Percentiles rank a stretch among this genome's conserved stretches.
Evolutionary conservation across 352 stramenopile genomes (phyloP).

Genomic region (Globisporangium carolinianum): DNA sequence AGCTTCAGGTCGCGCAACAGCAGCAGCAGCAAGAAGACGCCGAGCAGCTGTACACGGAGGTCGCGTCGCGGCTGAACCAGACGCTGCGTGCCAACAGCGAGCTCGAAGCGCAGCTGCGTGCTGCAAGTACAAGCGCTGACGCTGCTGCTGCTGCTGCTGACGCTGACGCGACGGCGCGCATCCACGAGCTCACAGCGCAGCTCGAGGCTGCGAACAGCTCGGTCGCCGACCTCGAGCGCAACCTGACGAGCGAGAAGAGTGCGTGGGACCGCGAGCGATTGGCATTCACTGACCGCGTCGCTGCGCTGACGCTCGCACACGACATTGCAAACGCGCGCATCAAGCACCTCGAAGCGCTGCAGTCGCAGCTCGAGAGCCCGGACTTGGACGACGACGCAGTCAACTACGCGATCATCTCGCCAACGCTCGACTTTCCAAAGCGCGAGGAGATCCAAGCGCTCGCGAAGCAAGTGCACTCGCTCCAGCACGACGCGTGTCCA

Average conservation of each 20-base stretch:
- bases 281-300: slow-evolving; percentile 12
- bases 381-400: slow-evolving; percentile 23
- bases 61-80: slow-evolving; percentile 54
- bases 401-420: slow-evolving; percentile 37
- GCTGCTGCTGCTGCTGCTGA: neutral
- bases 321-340: slow-evolving; percentile 21
- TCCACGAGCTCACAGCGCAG: slow-evolving; percentile 7
- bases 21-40: slow-evolving; percentile 54
- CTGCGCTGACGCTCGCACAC: slow-evolving; percentile 15
- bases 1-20: slow-evolving; percentile 29
- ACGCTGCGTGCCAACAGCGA: slow-evolving; percentile 28
- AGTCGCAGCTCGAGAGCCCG: slow-evolving; percentile 29
- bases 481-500: slow-evolving; percentile 4
- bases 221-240: slow-evolving; percentile 9
- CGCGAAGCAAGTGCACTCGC: slow-evolving; percentile 9
- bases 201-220: slow-evolving; percentile 6
- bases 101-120: slow-evolving; percentile 9
- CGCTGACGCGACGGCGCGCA: neutral
- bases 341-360: slow-evolving; percentile 25
- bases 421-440: slow-evolving; percentile 36
- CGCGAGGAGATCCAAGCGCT: slow-evolving; percentile 30
- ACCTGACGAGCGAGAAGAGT: slow-evolving; percentile 4
- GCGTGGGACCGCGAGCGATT: slow-evolving; percentile 9
- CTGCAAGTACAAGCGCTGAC: slow-evolving; percentile 1
- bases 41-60: slow-evolving; percentile 47